A percentile compares a stretch with the other conserved stretches of the same genome.
phyloP scores from a whole-genome alignment of 306 rosid genomes.

The Quercus alba region DNA sequence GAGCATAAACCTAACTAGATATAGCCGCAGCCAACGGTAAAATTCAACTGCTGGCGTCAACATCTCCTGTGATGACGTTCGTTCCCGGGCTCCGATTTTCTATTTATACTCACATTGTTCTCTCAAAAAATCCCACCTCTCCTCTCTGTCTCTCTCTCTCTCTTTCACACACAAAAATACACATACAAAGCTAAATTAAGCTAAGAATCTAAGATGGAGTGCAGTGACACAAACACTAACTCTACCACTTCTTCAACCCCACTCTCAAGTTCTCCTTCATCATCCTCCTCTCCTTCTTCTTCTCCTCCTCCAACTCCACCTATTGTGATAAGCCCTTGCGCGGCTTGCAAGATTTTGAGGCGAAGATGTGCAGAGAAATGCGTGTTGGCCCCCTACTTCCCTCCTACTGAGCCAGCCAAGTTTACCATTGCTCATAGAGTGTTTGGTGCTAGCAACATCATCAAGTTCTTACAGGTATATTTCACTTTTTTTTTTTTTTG shows the following conservation, averaged over 20 bases:
- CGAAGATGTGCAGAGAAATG: constrained; percentile 86
- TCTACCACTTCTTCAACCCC: constrained; percentile 24
- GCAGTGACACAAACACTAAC: constrained; percentile 30
- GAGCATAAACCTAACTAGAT: constrained; percentile 8
- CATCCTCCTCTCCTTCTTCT: constrained; percentile 34
- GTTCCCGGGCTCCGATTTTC: background rate
- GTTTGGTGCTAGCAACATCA: constrained; percentile 94
- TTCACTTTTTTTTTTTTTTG: background rate
- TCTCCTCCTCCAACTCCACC: constrained; percentile 20
- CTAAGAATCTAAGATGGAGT: constrained; percentile 34
- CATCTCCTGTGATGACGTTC: constrained; percentile 16
- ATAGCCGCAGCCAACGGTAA: constrained; percentile 34
- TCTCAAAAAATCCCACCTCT: constrained; percentile 35
- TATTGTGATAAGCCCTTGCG: constrained; percentile 73
- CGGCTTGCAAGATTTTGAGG: constrained; percentile 85
- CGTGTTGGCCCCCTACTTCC: constrained; percentile 90
- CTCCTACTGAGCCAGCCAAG: constrained; percentile 89
- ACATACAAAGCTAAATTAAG: constrained; percentile 13
- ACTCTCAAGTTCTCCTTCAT: constrained; percentile 35
- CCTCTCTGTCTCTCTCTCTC: background rate
- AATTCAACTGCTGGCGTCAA: constrained; percentile 33
- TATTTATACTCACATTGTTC: constrained; percentile 31
- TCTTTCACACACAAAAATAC: background rate
- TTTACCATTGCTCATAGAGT: constrained; percentile 89
- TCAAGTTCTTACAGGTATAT: constrained; percentile 85